A percentile compares a stretch with the other conserved stretches of the same genome.
Conservation (phyloP, 306 rosid genomes). For the Styphnolobium japonicum region DNA sequence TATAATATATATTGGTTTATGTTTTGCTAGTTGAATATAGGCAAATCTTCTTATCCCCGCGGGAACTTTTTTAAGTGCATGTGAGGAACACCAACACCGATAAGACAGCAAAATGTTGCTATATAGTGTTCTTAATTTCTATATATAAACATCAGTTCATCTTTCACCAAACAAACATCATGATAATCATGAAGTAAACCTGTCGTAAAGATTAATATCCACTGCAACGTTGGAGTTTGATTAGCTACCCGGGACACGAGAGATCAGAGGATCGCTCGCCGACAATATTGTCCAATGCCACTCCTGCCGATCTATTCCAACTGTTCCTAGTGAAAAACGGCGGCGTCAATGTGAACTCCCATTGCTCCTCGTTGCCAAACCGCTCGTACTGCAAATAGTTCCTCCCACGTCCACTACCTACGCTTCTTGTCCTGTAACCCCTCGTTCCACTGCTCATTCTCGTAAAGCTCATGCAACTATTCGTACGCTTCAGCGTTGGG, state of each 20-base stretch:
- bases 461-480: constrained; percentile 49
- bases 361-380: constrained; percentile 25
- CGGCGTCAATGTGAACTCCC: constrained; percentile 31
- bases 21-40: too few species aligned
- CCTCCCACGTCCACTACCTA: constrained; percentile 26
- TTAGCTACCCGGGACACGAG: background rate
- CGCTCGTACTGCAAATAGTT: constrained; percentile 18
- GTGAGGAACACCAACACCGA: too few species aligned
- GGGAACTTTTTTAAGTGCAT: too few species aligned
- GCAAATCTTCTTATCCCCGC: too few species aligned
- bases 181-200: background rate
- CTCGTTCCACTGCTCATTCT: constrained; percentile 49
- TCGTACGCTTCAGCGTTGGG: constrained; percentile 38
- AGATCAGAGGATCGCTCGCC: constrained; percentile 9
- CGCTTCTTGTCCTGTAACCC: constrained; percentile 53
- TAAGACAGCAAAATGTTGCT: too few species aligned
- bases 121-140: background rate
- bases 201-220: background rate
- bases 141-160: background rate
- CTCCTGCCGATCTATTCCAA: background rate
- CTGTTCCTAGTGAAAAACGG: background rate
- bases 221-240: background rate
- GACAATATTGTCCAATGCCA: background rate
- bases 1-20: too few species aligned
- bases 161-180: background rate